Percentiles rank a stretch among this genome's conserved stretches.
Conservation (phyloP, 345 rosid genomes). For the Cochlearia excelsa region DNA sequence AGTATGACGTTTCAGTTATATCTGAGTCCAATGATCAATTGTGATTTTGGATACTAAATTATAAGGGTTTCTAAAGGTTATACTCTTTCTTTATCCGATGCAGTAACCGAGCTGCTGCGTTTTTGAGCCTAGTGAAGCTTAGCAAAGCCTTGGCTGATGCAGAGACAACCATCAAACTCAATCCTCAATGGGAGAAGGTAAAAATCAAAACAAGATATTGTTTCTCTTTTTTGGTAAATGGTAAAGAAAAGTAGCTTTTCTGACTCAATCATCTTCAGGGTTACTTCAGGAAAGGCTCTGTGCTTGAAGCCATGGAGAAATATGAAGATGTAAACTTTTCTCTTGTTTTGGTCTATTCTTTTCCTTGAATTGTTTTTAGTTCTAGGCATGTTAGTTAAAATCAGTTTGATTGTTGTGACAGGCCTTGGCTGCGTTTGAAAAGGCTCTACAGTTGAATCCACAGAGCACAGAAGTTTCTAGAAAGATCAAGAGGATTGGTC, state of each 20-base stretch:
- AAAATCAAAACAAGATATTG: not conserved
- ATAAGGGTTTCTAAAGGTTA: not conserved
- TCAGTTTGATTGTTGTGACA: constrained; percentile 30
- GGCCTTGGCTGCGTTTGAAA: constrained; percentile 81
- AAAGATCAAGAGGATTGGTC: constrained; percentile 74
- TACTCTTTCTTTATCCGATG: not conserved
- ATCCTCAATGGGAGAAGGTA: constrained; percentile 97
- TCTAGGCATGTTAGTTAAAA: not conserved
- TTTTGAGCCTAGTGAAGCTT: constrained; percentile 81
- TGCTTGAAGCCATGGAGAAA: constrained; percentile 90
- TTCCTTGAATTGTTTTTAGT: not conserved
- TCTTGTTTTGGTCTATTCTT: constrained; percentile 10
- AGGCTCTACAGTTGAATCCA: constrained; percentile 66
- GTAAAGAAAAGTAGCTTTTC: not conserved
- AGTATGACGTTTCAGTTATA: not conserved
- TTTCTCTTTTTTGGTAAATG: not conserved
- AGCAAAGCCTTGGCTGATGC: constrained; percentile 92
- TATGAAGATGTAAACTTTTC: constrained; percentile 65
- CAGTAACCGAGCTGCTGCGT: constrained; percentile 98
- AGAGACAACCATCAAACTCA: constrained; percentile 72
- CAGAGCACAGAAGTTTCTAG: constrained; percentile 83
- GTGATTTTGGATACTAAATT: not conserved
- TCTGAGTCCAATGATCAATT: constrained; percentile 6
- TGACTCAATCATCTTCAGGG: constrained; percentile 49
- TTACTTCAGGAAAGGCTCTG: constrained; percentile 93